Evolutionary conservation across 2,329 filamentous ascomycete species (phyloP).

Genomic region (Scytalidium lignicola): DNA sequence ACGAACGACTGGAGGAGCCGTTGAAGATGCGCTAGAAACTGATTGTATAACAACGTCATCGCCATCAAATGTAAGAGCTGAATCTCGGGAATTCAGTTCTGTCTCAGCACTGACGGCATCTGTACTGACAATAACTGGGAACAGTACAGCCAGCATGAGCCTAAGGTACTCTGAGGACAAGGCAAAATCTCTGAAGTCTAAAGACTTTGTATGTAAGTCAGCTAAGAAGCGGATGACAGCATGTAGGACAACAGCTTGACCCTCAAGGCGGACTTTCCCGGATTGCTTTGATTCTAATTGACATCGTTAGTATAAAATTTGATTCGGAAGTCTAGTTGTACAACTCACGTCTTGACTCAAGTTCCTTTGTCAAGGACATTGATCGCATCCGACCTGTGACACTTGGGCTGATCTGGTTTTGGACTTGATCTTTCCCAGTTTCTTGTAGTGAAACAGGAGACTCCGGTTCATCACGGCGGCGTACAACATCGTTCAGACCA

Average conservation of each 20-base stretch:
- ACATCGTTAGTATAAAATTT: constrained; percentile 2
- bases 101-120: constrained; percentile 78
- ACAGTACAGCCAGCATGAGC: constrained; percentile 72
- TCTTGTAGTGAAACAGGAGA: constrained; percentile 37
- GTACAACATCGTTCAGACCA: constrained; percentile 67
- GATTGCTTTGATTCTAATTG: constrained; percentile 33
- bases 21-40: constrained; percentile 46
- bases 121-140: constrained; percentile 81
- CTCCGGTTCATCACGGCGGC: constrained; percentile 54
- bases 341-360: constrained; percentile 48
- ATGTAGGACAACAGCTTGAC: constrained; percentile 63
- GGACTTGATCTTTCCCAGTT: constrained; percentile 14
- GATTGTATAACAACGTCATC: constrained; percentile 75
- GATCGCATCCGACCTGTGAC: constrained; percentile 39
- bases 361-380: constrained; percentile 60
- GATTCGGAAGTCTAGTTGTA: neutral
- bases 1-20: constrained; percentile 64
- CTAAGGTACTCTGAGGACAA: constrained; percentile 76
- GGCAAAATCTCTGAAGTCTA: constrained; percentile 77
- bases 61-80: constrained; percentile 77
- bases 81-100: constrained; percentile 80
- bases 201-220: constrained; percentile 71
- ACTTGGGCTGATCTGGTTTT: constrained; percentile 18
- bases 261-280: constrained; percentile 44
- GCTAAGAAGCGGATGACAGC: constrained; percentile 74